Base-by-base conservation (phyloP, 768 basidiomycete species). In the Tylopilus plumbeoviolaceoides region DNA sequence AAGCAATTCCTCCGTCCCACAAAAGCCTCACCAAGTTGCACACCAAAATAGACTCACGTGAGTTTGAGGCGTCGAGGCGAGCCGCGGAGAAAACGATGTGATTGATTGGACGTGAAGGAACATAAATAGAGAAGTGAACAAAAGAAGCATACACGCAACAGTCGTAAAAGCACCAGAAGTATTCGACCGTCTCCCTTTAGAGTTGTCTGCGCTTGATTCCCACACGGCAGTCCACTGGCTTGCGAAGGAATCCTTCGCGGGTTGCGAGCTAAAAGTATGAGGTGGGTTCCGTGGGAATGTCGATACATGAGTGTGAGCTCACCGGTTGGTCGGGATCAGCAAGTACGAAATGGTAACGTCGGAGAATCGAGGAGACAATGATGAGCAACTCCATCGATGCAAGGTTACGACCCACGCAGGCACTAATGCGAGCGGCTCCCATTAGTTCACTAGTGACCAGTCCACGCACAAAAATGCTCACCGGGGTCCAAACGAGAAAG, bases 191-290 rank as follows among this genome's bases (percentile, higher is more conserved):
- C 44, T 43, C 18, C 17, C 30, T 49, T 54, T 48, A 70, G 53
- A 55, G 38, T 50, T 81, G 77, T 51, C 89, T 77, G 43, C 84
- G 79, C 67, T 77, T 83, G 62, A 93, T 78, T 21, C 90, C 89
- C 41, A 93, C 84, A 48, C 66, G 72, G 63, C 90, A 92, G 18
- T 70, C 73, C 28, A 88, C 68, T 0, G 91, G 91, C 73, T 94
- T 95, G 59, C 92, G 76, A 56, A 95, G 72, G 73, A 95, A 95
- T 3, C 93, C 93, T 72, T 95, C 92, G 15, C 82, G 74, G 1
- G 85, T 91, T 35, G 81, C 75, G 49, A 94, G 71, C 85, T 91
- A 17, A 47, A 30, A 41, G 60, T 11, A 47, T 40, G 47, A 36
- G 31, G 27, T 54, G 43, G 33, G 21, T n/a, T 7, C 47, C 39